Percentiles rank a stretch among this genome's conserved stretches.
Evolutionary conservation across 108 stramenopile genomes (phyloP).

Genomic region (Fragilariopsis cylindrus): DNA sequence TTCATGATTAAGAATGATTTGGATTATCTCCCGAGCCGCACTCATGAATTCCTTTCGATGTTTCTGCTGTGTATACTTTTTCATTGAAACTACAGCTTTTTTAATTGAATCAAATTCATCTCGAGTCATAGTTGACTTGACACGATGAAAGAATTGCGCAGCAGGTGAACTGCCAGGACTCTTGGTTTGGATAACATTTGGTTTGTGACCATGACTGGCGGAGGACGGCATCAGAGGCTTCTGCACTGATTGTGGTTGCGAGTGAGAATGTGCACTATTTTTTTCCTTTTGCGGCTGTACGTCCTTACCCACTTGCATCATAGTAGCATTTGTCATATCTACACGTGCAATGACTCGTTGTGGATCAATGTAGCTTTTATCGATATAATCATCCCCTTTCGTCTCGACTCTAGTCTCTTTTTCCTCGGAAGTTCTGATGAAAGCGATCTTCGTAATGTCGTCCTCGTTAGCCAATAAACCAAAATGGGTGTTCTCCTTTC

Average conservation of each 20-base stretch:
- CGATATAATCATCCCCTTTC: not conserved
- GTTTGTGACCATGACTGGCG: conserved; percentile 5
- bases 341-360: conserved; percentile 44
- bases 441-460: conserved; percentile 56
- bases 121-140: conserved; percentile 17
- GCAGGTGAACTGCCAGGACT: conserved; percentile 9
- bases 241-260: not conserved
- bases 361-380: conserved; percentile 48
- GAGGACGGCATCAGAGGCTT: conserved; percentile 1
- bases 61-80: conserved; percentile 42
- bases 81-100: conserved; percentile 66
- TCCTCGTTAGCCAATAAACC: conserved; percentile 22
- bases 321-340: conserved; percentile 24
- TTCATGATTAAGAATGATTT: conserved; percentile 35
- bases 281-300: conserved; percentile 3
- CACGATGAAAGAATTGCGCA: conserved; percentile 26
- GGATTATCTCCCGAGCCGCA: conserved; percentile 34
- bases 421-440: conserved; percentile 30
- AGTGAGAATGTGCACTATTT: not conserved
- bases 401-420: conserved; percentile 3
- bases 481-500: conserved; percentile 32
- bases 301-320: conserved; percentile 3
- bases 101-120: conserved; percentile 57
- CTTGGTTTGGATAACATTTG: not conserved
- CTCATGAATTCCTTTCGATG: conserved; percentile 33